Evolutionary conservation across 257 asterid genomes (phyloP), one percentile per base, ranked within the genome.

Genomic region (Ligustrum vulgare): DNA sequence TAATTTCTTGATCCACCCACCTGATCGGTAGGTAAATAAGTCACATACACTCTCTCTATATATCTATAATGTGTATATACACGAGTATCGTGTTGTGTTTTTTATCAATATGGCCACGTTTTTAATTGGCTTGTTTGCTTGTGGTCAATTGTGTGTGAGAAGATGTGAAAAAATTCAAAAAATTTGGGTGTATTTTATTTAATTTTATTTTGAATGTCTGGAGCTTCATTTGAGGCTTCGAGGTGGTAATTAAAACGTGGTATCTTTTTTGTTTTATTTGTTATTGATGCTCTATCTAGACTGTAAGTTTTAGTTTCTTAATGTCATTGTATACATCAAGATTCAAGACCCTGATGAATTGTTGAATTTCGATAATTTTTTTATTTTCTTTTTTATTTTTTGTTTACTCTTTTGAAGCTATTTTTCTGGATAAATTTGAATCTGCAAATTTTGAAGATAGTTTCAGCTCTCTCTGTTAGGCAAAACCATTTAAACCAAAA

Each of bases 21-120:
- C 75, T 80, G 56, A 37, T 31, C 56, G 71, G 33, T 83, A 85
- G 90, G 94, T 85, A 79, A 67, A 18, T 8, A 23, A 25, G 54
- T 60, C 67, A 60, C 8, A 33, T 8, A 70, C 63, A 25, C 37
- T 2, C 15, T 70, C 47, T 45, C 5, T 32, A 13, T 71, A 22
- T 13, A 16, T 35, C 7, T 10, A 31, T 2, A 66, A n/a, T 8
- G 11, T 22, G 12, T 28, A 4, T 10, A 35, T 1, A 37, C 43
- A 7, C 64, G 11, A 8, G 12, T 35, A 33, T 72, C 23, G 35
- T 71, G 10, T 41, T 65, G 66, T 65, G 64, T n/a, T 69, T 72
- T 70, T 69, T 16, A 58, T 23, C 15, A 23, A 22, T n/a, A 22
- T 58, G 32, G 65, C 18, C 34, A 23, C 39, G 49, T 41, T 69